Evolutionary conservation across 1,139 yeast species (phyloP).

Genomic region (Nakaseomyces sp.): DNA sequence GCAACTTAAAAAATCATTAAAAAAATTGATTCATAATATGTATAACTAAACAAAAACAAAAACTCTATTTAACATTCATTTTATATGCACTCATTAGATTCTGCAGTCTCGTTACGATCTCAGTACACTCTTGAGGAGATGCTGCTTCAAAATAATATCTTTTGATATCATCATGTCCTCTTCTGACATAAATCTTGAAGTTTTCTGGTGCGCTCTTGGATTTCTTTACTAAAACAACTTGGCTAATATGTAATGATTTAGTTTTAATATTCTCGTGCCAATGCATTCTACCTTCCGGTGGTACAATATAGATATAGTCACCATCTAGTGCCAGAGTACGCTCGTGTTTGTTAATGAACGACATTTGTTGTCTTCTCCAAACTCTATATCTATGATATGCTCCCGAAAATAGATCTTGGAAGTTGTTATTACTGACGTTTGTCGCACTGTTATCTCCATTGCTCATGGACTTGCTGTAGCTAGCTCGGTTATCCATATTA

Average conservation of each 20-base stretch:
- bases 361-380: constrained; percentile 80
- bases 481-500: constrained; percentile 10
- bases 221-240: constrained; percentile 66
- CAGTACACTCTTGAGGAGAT: constrained; percentile 53
- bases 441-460: background rate
- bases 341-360: constrained; percentile 68
- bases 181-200: constrained; percentile 74
- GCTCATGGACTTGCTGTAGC: background rate
- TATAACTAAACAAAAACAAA: background rate
- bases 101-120: constrained; percentile 61
- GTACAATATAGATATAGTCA: constrained; percentile 82
- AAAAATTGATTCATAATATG: too few species aligned
- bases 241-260: constrained; percentile 78
- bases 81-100: constrained; percentile 46
- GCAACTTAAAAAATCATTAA: too few species aligned
- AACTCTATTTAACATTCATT: constrained; percentile 48
- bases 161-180: constrained; percentile 51
- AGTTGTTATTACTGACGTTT: constrained; percentile 16
- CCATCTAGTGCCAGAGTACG: constrained; percentile 85
- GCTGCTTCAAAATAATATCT: constrained; percentile 82
- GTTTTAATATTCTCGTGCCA: constrained; percentile 71
- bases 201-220: constrained; percentile 69
- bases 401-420: constrained; percentile 30
- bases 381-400: constrained; percentile 57
- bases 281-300: constrained; percentile 63